Evolutionary conservation across 495 filamentous ascomycete genomes (phyloP), one percentile per base, ranked within the genome.

Genomic region (Penicillium pancosmium): DNA sequence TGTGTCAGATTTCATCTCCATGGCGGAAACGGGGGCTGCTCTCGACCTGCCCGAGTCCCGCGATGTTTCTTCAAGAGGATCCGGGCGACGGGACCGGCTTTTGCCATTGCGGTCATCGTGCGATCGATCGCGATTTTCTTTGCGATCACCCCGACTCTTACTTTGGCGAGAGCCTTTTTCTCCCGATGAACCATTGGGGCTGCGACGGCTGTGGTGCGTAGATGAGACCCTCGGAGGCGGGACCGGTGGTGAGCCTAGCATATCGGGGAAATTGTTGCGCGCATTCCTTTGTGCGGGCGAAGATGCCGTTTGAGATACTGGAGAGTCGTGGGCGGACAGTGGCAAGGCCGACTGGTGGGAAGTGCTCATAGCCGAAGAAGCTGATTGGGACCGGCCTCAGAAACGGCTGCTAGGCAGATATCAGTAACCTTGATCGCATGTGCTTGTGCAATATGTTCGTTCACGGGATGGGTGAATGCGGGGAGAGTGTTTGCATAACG

Each of bases 221-320:
- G 78, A 80, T 8, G 78, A 80, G 21, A 74, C 79, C 57, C 78
- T 67, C 47, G 77, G 75, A 11, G 76, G 77, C 44, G 77, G 76
- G 43, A 80, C 64, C 5, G 74, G 73, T 5, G 77, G 77, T 34
- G 66, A 62, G 49, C 72, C 70, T 63, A 77, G 54, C 58, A 76
- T 69, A 46, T 79, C 78, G 55, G 75, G 70, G 48, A 70, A 72
- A 38, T 69, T 66, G 50, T 62, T 60, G 54, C 75, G 77, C 59
- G 61, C 68, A 67, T 66, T 63, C 63, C 68, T 73, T 27, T 69
- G 73, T 18, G 63, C 57, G 9, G 72, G 52, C 59, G 74, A 70
- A 35, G 65, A 44, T 33, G 60, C 66, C 40, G 69, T 51, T 25
- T 70, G 57, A 48, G 73, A 60, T 55, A 61, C 59, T 56, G 76